Conservation (phyloP, 306 rosid species). For the Castanospermum australe region DNA sequence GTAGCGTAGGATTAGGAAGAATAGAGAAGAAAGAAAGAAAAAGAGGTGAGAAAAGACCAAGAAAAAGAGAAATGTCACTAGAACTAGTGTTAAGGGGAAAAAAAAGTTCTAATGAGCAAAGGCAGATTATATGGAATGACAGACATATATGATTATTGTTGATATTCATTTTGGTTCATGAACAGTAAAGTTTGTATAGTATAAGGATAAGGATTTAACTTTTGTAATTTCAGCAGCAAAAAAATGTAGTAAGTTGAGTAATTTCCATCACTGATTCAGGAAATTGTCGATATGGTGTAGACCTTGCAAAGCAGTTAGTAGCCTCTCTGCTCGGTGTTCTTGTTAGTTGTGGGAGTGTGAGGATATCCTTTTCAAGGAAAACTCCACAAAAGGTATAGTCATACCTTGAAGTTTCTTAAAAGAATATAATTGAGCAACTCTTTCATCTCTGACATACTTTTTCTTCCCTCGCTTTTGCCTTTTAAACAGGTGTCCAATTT, state of each 20-base stretch:
- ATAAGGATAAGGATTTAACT: neutral
- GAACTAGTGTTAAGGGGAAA: neutral
- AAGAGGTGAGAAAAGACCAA: neutral
- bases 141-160: neutral
- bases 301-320: conserved; percentile 79
- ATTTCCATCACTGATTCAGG: conserved; percentile 49
- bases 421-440: neutral
- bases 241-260: conserved; percentile 3
- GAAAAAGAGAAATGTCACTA: neutral
- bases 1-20: neutral
- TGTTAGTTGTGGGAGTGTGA: conserved; percentile 81
- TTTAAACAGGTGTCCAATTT: conserved; percentile 59
- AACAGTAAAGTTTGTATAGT: neutral
- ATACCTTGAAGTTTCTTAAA: neutral
- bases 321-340: conserved; percentile 65
- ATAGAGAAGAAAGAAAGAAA: neutral
- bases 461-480: conserved; percentile 12
- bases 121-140: neutral
- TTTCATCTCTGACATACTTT: neutral
- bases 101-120: too few species aligned
- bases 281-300: conserved; percentile 78
- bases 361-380: conserved; percentile 87
- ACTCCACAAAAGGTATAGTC: conserved; percentile 77
- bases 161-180: neutral
- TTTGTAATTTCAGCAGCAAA: neutral